A percentile compares a stretch with the other conserved stretches of the same genome.
Evolutionary conservation across 805 yeast genomes (phyloP).

Genomic region (Candida arabinofermentans): DNA sequence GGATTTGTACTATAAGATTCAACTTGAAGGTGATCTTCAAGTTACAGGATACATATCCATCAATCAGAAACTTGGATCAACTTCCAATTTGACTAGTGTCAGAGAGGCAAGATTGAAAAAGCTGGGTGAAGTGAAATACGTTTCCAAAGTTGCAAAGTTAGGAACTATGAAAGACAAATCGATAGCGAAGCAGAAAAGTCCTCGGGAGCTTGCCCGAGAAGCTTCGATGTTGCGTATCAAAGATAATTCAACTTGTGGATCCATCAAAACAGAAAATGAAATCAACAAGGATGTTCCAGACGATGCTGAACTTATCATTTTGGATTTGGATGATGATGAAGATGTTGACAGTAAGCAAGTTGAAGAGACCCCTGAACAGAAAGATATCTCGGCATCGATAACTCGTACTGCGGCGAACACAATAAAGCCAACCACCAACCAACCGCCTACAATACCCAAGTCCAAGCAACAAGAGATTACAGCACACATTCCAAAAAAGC

Average conservation of each 20-base stretch:
- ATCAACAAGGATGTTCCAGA: conserved; percentile 35
- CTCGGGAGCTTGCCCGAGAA: conserved; percentile 44
- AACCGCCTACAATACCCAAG: not conserved
- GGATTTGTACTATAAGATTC: conserved; percentile 43
- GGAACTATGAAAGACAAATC: conserved; percentile 19
- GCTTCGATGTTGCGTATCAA: conserved; percentile 61
- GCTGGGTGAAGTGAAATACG: conserved; percentile 37
- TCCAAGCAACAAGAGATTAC: not conserved
- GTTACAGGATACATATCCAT: conserved; percentile 48
- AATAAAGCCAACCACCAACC: not conserved
- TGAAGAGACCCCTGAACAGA: not conserved
- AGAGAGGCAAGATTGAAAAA: conserved; percentile 40
- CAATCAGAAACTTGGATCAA: conserved; percentile 42
- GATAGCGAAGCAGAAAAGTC: conserved; percentile 11
- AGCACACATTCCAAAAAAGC: not conserved
- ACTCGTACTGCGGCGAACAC: too few species aligned
- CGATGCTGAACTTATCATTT: conserved; percentile 41
- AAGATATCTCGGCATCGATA: not conserved
- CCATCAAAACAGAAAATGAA: conserved; percentile 17
- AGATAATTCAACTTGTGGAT: conserved; percentile 48
- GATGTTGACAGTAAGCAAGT: conserved; percentile 4
- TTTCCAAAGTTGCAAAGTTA: conserved; percentile 36
- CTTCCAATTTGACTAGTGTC: conserved; percentile 14
- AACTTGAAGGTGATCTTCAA: conserved; percentile 37
- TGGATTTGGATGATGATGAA: conserved; percentile 23